Base-by-base conservation (phyloP, 2,329 filamentous ascomycete genomes). In the Aspergillus tubingensis region DNA sequence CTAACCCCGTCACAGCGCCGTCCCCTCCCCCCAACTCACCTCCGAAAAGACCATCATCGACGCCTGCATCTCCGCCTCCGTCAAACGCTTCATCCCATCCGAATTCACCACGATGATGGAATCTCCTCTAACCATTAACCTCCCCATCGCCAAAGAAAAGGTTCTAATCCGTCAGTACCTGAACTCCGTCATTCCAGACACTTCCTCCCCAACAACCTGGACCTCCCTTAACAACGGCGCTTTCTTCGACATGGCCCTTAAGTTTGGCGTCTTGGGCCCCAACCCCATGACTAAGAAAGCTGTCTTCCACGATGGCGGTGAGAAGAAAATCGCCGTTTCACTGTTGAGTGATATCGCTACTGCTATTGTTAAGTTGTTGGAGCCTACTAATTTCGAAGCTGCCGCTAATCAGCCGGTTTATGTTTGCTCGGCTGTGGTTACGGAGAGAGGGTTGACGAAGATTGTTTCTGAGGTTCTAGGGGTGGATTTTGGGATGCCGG, bases 51-150 rank as follows among this genome's bases (percentile, higher is more conserved):
- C 48, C 13, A 67, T 65, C 63, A 60, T 63, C 23, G 56, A 60
- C n/a, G 80, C 80, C 8, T 72, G 76, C 3, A 77, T 79, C 53
- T 66, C 72, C 21, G 78, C 77, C 1, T 77, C 78, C 0, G 74
- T 82, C 0, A 70, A 73, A 43, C 74, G 81, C 15, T 83, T 81
- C 58, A 74, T 82, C 6, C 80, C 80, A 2, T 77, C 75, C 58
- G 75, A 75, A 57, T 82, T 77, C 56, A 65, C 32, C 56, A 63
- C 13, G 25, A 60, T n/a, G 41, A 54, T 23, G 67, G 44, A 58
- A 41, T 13, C 62, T 64, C 15, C 51, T 5, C 44, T 32, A 7
- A 32, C 58, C 30, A 41, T 27, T 2, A 25, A 21, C 6, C 58
- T 59, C 6, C 58, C 58, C n/a, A n/a, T 55, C 30, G 44, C 44